Conservation (phyloP, 768 basidiomycete species). For the Leccinum pellstonianum region DNA sequence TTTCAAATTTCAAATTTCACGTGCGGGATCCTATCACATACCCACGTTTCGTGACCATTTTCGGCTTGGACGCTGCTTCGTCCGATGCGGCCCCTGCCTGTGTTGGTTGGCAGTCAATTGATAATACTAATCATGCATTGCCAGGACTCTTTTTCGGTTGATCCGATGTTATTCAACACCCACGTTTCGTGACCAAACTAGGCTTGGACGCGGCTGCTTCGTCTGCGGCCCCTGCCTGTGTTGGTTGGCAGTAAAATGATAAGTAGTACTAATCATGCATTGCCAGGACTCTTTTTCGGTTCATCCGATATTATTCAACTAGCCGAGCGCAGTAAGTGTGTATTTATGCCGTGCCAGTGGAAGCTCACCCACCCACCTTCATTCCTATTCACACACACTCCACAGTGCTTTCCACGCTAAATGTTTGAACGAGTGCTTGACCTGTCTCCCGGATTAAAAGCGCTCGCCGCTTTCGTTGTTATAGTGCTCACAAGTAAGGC, state of each 20-base stretch:
- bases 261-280: neutral
- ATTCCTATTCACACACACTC: neutral
- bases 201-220: neutral
- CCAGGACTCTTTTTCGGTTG: neutral
- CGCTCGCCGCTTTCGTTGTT: slow-evolving; percentile 18
- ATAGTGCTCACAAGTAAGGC: slow-evolving; percentile 15
- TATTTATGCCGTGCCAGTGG: neutral
- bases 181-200: neutral
- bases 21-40: no score
- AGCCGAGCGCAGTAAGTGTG: neutral
- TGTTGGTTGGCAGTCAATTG: neutral
- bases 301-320: slow-evolving; percentile 11
- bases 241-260: neutral
- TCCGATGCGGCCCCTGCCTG: no score
- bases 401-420: neutral
- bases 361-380: neutral
- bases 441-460: slow-evolving; percentile 14
- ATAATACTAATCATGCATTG: neutral
- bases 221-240: no score
- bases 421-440: slow-evolving; percentile 13
- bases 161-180: slow-evolving; percentile 11
- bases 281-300: neutral
- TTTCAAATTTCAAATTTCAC: neutral
- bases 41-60: neutral
- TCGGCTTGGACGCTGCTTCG: neutral